phyloP scores from a whole-genome alignment of 768 basidiomycete species.

The Hygrophorus russula region DNA sequence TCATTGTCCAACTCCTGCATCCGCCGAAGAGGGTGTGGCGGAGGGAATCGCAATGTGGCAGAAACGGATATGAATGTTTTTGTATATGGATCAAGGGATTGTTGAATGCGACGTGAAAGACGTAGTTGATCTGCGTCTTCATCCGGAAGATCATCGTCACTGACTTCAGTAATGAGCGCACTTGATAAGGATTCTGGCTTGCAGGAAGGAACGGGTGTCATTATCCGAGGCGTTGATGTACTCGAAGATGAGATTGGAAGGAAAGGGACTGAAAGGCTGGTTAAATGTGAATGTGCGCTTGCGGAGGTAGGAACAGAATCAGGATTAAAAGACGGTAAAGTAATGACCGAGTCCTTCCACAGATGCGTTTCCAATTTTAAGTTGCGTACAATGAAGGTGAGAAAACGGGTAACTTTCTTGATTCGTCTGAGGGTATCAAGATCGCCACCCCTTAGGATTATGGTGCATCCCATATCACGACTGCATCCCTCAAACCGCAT shows the following conservation, averaged over 20 bases:
- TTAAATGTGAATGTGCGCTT: background rate
- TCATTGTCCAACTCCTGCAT: constrained; percentile 86
- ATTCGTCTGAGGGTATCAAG: constrained; percentile 70
- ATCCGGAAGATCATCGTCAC: constrained; percentile 39
- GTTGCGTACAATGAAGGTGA: constrained; percentile 88
- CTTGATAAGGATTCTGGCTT: constrained; percentile 5
- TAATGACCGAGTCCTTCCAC: constrained; percentile 86
- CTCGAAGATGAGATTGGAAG: constrained; percentile 19
- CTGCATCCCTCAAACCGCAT: constrained; percentile 98
- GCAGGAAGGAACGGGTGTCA: constrained; percentile 15
- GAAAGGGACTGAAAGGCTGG: constrained; percentile 11
- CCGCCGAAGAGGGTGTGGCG: constrained; percentile 75
- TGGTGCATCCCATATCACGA: constrained; percentile 88
- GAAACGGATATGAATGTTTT: constrained; percentile 90
- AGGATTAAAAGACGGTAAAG: constrained; percentile 51
- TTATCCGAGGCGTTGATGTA: constrained; percentile 18
- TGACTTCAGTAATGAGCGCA: constrained; percentile 18
- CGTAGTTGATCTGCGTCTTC: constrained; percentile 63
- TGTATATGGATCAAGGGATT: constrained; percentile 74
- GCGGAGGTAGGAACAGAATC: constrained; percentile 48
- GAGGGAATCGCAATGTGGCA: constrained; percentile 83
- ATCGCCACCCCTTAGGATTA: constrained; percentile 82
- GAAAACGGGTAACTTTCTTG: constrained; percentile 88
- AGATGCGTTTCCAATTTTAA: constrained; percentile 87
- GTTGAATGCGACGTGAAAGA: constrained; percentile 68